Evolutionary conservation across 805 yeast species (phyloP), one percentile per base, ranked within the genome.

Genomic region (Metschnikowia picachoensis): DNA sequence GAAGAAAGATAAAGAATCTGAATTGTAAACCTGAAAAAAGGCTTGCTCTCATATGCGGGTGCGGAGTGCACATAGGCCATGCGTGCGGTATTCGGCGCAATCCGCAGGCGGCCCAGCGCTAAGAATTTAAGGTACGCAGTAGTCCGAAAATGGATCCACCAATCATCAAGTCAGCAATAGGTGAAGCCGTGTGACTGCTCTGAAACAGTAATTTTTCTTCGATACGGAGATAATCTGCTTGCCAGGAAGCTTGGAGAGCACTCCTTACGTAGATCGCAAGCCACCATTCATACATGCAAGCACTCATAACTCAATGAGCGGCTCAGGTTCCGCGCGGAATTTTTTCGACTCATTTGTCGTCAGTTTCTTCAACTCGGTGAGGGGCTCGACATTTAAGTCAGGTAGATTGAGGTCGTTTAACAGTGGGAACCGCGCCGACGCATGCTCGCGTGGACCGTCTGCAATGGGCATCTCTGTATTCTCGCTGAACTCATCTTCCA

Each of bases 221-320:
- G 25, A 5, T 7, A 7, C 7, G 25, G 25, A 20, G 7, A 7
- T 20, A 20, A 20, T 20, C 25, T 4, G 25, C 7, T 20, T 20
- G 25, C 7, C 7, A 7, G 25, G 25, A 20, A 20, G 25, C 25
- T 20, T 20, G 25, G 25, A 20, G 25, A 20, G 25, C 25, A 20
- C 25, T 3, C 25, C 25, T 20, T 20, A 20, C 25, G 25, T 20
- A 20, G 25, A 20, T 20, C 25, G 25, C 25, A 20, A 20, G 25
- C 25, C 25, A 20, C 25, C 8, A 20, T 20, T 20, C 32, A 13
- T 30, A 16, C 31, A 40, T 10, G 35, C 29, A 20, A 20, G 17
- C 34, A 16, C 30, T 37, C 37, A 70, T 35, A 72, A 52, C 49
- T 72, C 76, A 45, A 72, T 72, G 44, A 72, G 63, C 14, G 73